phyloP scores from a whole-genome alignment of 345 rosid species.

The Triadica sebifera region DNA sequence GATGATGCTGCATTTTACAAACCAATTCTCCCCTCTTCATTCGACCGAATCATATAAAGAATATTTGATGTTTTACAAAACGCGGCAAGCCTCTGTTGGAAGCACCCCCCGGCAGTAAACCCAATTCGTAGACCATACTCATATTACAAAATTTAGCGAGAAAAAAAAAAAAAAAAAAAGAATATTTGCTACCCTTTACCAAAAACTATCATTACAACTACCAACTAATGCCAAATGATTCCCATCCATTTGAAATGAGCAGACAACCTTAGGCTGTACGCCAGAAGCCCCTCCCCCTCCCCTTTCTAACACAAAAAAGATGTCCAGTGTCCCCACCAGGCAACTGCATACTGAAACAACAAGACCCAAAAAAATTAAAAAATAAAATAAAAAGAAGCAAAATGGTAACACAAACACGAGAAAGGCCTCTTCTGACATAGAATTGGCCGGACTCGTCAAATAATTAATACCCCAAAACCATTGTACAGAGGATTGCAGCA shows the following conservation, averaged over 20 bases:
- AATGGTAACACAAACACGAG: constrained; percentile 4
- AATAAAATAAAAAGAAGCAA: neutral
- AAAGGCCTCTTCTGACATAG: constrained; percentile 17
- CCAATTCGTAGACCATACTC: constrained; percentile 2
- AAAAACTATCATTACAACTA: constrained; percentile 24
- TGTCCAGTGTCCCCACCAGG: neutral
- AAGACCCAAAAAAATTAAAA: neutral
- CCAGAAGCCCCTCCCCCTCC: neutral
- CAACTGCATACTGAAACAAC: neutral
- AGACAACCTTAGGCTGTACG: neutral
- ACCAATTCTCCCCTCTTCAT: constrained; percentile 11
- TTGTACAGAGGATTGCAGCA: neutral
- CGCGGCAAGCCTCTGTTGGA: neutral
- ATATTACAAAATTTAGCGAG: constrained; percentile 12
- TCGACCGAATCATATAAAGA: constrained; percentile 12
- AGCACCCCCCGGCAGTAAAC: neutral
- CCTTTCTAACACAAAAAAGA: neutral
- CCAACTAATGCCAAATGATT: constrained; percentile 8
- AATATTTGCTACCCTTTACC: constrained; percentile 12
- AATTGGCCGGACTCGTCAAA: constrained; percentile 16
- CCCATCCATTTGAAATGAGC: neutral
- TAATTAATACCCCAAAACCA: constrained; percentile 5
- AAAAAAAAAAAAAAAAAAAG: neutral
- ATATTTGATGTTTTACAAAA: constrained; percentile 19
- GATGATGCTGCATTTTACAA: neutral